Evolutionary conservation across 257 asterid genomes (phyloP).

Genomic region (Datura wrightii): DNA sequence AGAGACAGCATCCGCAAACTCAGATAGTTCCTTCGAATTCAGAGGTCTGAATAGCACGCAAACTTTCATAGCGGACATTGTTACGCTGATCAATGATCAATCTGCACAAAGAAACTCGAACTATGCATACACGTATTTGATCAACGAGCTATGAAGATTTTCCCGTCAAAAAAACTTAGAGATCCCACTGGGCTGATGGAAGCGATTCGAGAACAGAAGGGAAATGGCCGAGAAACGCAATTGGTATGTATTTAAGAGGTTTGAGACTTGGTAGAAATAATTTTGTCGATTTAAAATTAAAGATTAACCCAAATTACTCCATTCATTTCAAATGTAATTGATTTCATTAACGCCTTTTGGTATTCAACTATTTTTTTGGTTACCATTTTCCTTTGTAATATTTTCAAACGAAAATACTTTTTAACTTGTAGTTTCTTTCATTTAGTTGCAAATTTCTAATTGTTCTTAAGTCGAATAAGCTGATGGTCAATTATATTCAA

Average conservation of each 20-base stretch:
- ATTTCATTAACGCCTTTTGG: background rate
- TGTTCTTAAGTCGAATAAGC: too few species aligned
- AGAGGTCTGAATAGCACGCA: constrained; percentile 84
- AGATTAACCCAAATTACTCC: background rate
- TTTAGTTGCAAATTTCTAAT: too few species aligned
- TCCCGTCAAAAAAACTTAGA: constrained; percentile 4
- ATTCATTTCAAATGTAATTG: background rate
- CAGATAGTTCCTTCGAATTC: constrained; percentile 67
- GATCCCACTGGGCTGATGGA: background rate
- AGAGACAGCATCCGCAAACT: constrained; percentile 62
- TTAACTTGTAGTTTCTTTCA: background rate
- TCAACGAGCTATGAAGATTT: background rate
- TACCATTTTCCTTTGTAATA: too few species aligned
- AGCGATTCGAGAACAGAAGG: background rate
- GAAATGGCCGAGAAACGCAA: background rate
- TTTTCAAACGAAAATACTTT: background rate
- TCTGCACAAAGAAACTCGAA: background rate
- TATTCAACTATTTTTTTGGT: background rate
- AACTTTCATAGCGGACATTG: constrained; percentile 72
- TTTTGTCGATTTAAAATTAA: background rate
- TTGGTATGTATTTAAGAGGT: background rate
- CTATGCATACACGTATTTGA: background rate
- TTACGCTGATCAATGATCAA: background rate
- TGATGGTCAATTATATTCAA: too few species aligned
- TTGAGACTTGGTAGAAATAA: background rate